Evolutionary conservation across 2,329 filamentous ascomycete genomes (phyloP), one percentile per base, ranked within the genome.

Genomic region (Penicillium griseofulvum): DNA sequence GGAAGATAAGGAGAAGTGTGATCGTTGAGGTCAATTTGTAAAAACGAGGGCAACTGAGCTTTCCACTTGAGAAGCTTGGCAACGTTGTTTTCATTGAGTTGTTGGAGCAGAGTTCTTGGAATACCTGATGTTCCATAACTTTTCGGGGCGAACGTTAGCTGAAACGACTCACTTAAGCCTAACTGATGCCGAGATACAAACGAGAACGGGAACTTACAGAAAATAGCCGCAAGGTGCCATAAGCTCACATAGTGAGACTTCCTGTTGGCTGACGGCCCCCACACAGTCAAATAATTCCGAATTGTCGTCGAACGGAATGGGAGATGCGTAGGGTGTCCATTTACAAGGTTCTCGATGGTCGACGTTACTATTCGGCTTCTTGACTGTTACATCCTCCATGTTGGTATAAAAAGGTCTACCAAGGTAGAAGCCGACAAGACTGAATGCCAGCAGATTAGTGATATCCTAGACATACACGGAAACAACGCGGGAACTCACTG

Each of bases 371-470:
- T 58, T 55, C 2, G 72, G 73, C 52, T 71, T 71, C 0, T 55
- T 49, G 1, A 74, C 72, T 0, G 70, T 69, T 11, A 75, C 68
- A 38, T 75, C 72, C 8, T 70, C 67, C 38, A 63, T 66, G 43
- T 68, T 69, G 31, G 72, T 68, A 2, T 67, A 67, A 50, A 72
- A 71, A 0, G 73, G 73, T 14, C 72, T 63, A 7, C 74, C 73
- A 1, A 74, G 62, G 41, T 71, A 70, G 44, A 75, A 74, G 0
- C 72, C 69, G 56, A 68, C 65, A 31, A 70, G 64, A 49, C 68
- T 69, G 37, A 2, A 16, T 36, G 22, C n/a, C 1, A 9, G 10
- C 26, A 10, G 24, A n/a, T 29, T 16, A 42, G 22, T 5, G 6
- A 33, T 39, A 42, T 16, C 19, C 14, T 11, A 1, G 19, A 5